Evolutionary conservation across 192 early-diverging fungal genomes (phyloP).

Genomic region (Coemansia sp.): DNA sequence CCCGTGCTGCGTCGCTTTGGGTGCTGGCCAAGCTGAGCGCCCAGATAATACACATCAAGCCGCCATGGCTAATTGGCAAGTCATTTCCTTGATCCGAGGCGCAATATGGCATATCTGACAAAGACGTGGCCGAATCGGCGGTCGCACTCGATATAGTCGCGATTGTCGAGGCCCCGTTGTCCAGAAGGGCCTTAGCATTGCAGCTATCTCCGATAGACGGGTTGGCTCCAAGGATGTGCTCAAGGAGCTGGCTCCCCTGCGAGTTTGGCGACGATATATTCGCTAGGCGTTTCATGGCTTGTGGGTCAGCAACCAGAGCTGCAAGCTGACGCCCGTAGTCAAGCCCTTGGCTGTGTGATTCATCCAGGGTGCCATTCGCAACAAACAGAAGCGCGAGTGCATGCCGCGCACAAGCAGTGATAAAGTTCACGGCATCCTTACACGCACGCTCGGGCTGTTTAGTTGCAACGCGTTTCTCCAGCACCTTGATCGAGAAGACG

Average conservation of each 20-base stretch:
- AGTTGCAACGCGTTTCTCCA: conserved; percentile 19
- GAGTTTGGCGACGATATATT: conserved; percentile 41
- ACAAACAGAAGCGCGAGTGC: conserved; percentile 22
- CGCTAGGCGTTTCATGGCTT: conserved; percentile 31
- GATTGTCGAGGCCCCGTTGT: conserved; percentile 14
- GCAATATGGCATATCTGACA: conserved; percentile 15
- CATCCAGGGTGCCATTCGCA: conserved; percentile 5
- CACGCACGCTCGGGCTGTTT: conserved; percentile 29
- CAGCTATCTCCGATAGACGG: conserved; percentile 33
- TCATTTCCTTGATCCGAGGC: conserved; percentile 8
- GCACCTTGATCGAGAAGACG: conserved; percentile 26
- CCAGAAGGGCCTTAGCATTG: conserved; percentile 12
- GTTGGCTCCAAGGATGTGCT: conserved; percentile 24
- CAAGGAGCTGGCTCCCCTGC: conserved; percentile 43
- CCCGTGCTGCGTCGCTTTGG: conserved; percentile 20
- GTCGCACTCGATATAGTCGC: conserved; percentile 18
- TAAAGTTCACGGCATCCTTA: conserved; percentile 39
- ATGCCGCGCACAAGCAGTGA: conserved; percentile 41
- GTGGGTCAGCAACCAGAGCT: conserved; percentile 21
- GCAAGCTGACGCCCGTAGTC: conserved; percentile 18
- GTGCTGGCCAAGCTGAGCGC: conserved; percentile 41
- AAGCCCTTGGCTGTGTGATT: background rate
- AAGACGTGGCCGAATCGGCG: conserved; percentile 11
- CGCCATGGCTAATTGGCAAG: conserved; percentile 18
- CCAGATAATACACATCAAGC: conserved; percentile 37